Conservation (phyloP, 2,329 filamentous ascomycete genomes). For the Cordyceps javanica region DNA sequence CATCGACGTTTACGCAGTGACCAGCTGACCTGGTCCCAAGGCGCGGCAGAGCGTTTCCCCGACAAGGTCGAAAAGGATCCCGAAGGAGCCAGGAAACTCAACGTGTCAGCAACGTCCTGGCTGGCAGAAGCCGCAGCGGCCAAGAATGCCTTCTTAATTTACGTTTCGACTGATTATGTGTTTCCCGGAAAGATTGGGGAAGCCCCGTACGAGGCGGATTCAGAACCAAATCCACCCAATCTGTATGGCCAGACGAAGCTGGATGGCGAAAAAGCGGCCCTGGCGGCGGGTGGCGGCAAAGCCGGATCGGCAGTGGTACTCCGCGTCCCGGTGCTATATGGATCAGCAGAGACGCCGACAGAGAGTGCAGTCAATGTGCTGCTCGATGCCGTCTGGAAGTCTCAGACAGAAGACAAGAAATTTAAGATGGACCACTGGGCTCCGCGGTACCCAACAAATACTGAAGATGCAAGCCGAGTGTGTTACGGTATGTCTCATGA, state of each 20-base stretch:
- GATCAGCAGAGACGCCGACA: constrained; percentile 58
- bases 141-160: constrained; percentile 60
- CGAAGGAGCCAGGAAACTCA: constrained; percentile 64
- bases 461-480: constrained; percentile 76
- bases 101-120: constrained; percentile 62
- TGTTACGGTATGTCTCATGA: constrained; percentile 49
- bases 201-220: constrained; percentile 69
- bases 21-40: constrained; percentile 33
- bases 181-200: constrained; percentile 70
- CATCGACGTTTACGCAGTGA: not conserved
- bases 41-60: constrained; percentile 81
- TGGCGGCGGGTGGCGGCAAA: constrained; percentile 53
- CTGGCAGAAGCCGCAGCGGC: constrained; percentile 62
- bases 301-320: constrained; percentile 60
- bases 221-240: constrained; percentile 65
- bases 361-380: constrained; percentile 83
- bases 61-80: constrained; percentile 80
- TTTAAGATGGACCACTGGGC: constrained; percentile 85
- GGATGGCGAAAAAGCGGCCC: constrained; percentile 56
- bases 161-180: constrained; percentile 80
- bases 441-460: constrained; percentile 80
- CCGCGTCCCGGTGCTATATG: constrained; percentile 80
- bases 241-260: constrained; percentile 61
- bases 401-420: constrained; percentile 55
- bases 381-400: constrained; percentile 69